Base-by-base conservation (phyloP, 2,329 filamentous ascomycete species). In the Alternaria triticina region DNA sequence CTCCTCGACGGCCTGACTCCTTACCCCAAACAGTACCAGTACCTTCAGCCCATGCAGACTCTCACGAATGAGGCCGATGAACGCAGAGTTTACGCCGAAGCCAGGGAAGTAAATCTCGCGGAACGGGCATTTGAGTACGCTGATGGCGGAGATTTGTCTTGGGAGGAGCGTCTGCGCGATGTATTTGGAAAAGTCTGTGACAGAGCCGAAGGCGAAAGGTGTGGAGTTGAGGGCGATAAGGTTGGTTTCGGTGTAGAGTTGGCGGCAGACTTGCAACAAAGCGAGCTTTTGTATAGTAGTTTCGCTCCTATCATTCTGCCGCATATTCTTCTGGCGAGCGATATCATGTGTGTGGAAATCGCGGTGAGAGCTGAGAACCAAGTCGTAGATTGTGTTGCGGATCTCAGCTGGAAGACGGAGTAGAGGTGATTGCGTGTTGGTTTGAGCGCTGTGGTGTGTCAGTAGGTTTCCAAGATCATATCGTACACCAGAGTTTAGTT, bases 321-420 rank as follows among this genome's bases (percentile, higher is more conserved):
- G 43, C 17, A 45, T 6, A 6, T 3, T 4, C 43, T 12, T 22
- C 10, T 12, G 43, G 17, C 43, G 43, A 13, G 17, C 17, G 17
- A 22, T 11, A 13, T 45, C 17, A 17, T 13, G 20, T 17, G 43
- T 45, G 43, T 45, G 43, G 43, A 45, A 45, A 17, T 28, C 23
- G 17, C 27, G 33, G 30, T 54, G 28, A 8, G 17, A 17, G 50
- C 54, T 63, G 23, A 83, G 71, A 55, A 82, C 71, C 54, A 73
- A 66, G 33, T 61, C 64, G 70, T 82, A 86, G 22, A 90, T 85
- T 70, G 89, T 83, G 54, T 89, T 86, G 30, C 84, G 83, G 6
- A 91, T 82, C 67, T 90, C 88, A 2, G 82, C 81, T 30, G 90
- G 84, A 1, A 91, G 82, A n/a, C 65, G 71, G 74, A 82, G 78